Evolutionary conservation across 1,284 basidiomycete genomes (phyloP), one percentile per base, ranked within the genome.

Genomic region (Polyporus tsugae): DNA sequence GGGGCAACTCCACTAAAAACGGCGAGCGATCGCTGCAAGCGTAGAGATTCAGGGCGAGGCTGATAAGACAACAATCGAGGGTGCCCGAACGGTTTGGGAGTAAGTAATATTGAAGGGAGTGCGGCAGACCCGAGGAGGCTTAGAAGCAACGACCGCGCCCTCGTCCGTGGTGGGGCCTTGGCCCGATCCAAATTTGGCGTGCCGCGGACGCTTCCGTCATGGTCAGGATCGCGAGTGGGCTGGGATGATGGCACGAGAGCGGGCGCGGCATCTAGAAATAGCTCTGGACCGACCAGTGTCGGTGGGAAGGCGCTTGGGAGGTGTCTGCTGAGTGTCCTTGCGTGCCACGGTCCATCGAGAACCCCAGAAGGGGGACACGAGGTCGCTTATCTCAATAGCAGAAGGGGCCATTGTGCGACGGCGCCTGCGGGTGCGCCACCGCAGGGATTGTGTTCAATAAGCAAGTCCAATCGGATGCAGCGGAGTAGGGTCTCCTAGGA

Each of bases 301-400:
- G 36, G 57, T 55, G 52, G 33, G 33, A 52, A 38, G 29, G 55
- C 19, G 60, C 67, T 46, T 63, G 63, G 53, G 63, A 69, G 60
- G 44, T n/a, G 10, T 39, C 58, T 60, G 36, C 36, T 38, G 58
- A 39, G 22, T 39, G n/a, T 38, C 58, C 4, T 22, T 10, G n/a
- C 7, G 5, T 38, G 36, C 38, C 58, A 41, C 38, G 58, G 25
- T 15, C 58, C 22, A 25, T 60, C 15, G 62, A 55, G 65, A 44
- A 57, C 53, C 22, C 41, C 49, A 35, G 57, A 63, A 49, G 62
- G 65, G 53, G 57, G 25, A 35, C 69, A 70, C 69, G 69, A 70
- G 69, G 69, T 65, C 41, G 60, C 65, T 70, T 70, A 70, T 70
- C 69, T 70, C 63, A 65, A 70, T 70, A 60, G 39, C 33, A 67